Conservation (phyloP, 2,329 filamentous ascomycete genomes). For the Monilinia fructigena region DNA sequence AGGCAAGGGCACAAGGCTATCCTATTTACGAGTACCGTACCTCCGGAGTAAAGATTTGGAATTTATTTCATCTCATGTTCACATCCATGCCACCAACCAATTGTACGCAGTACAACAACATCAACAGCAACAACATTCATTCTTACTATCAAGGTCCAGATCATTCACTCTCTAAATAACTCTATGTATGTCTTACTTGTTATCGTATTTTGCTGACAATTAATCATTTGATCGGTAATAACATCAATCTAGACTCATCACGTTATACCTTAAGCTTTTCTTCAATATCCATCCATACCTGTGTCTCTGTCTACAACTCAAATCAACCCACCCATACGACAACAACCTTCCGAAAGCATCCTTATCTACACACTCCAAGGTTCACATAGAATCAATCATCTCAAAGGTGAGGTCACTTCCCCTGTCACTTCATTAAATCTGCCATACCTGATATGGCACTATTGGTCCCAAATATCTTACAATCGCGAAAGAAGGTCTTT, state of each 20-base stretch:
- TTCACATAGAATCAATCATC: not conserved
- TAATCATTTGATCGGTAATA: not conserved
- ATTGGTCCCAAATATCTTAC: not conserved
- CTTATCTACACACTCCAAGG: too few relatives aligned
- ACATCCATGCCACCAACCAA: not conserved
- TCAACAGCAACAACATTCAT: too few relatives aligned
- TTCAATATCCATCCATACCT: too few relatives aligned
- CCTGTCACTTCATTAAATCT: not conserved
- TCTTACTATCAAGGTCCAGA: too few relatives aligned
- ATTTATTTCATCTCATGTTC: not conserved
- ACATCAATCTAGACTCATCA: not conserved
- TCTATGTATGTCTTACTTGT: not conserved
- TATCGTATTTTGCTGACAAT: constrained; percentile 7
- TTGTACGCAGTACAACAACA: too few relatives aligned
- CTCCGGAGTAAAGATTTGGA: not conserved
- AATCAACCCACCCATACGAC: not conserved
- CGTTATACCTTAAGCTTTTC: too few relatives aligned
- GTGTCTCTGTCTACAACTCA: not conserved
- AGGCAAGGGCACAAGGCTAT: too few relatives aligned
- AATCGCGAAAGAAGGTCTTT: not conserved
- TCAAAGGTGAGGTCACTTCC: too few relatives aligned
- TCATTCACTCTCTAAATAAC: not conserved
- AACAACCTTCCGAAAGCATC: not conserved
- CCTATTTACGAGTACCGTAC: not conserved
- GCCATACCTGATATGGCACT: not conserved